Percentiles rank a stretch among this genome's conserved stretches.
These are phyloP conservation scores for Vachellia pachyceras DNA, from an alignment of 306 rosid species.

Conservation along the genomic window DNA sequence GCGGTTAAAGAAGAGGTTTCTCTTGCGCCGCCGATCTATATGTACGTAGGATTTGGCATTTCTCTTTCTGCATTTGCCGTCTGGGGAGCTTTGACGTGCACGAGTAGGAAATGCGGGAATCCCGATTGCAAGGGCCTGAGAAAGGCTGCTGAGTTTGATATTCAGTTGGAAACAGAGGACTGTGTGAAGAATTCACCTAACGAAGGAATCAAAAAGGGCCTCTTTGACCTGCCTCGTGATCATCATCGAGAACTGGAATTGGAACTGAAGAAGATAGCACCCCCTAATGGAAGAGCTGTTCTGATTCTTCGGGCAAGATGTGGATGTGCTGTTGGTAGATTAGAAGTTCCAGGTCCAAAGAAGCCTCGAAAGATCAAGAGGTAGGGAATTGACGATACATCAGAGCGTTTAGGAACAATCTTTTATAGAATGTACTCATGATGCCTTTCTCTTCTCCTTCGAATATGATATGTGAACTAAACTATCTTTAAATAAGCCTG, in stretches of 20 bases:
- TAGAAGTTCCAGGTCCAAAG: conserved; percentile 93
- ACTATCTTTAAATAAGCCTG: conserved; percentile 73
- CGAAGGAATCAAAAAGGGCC: conserved; percentile 72
- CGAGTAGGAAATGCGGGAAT: conserved; percentile 78
- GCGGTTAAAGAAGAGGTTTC: conserved; percentile 74
- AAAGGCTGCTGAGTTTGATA: conserved; percentile 88
- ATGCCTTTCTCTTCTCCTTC: conserved; percentile 16
- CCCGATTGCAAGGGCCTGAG: conserved; percentile 81
- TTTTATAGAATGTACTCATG: neutral
- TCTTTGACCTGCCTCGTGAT: conserved; percentile 84
- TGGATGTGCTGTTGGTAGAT: conserved; percentile 95
- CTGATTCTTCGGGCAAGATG: conserved; percentile 84
- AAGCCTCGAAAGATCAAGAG: conserved; percentile 83
- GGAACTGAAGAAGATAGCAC: conserved; percentile 98
- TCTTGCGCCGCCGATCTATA: conserved; percentile 70
- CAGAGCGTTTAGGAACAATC: conserved; percentile 30
- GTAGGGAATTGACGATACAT: conserved; percentile 51
- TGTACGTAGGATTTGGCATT: conserved; percentile 64
- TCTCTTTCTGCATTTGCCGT: conserved; percentile 71
- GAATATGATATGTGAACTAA: conserved; percentile 46
- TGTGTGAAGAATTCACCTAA: conserved; percentile 77
- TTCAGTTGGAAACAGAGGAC: conserved; percentile 96
- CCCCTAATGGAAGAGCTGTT: conserved; percentile 88
- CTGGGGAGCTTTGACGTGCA: conserved; percentile 69
- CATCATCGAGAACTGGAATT: conserved; percentile 90